Evolutionary conservation across 441 rosid species (phyloP), one percentile per base, ranked within the genome.

Genomic region (Gossypium gossypioides): DNA sequence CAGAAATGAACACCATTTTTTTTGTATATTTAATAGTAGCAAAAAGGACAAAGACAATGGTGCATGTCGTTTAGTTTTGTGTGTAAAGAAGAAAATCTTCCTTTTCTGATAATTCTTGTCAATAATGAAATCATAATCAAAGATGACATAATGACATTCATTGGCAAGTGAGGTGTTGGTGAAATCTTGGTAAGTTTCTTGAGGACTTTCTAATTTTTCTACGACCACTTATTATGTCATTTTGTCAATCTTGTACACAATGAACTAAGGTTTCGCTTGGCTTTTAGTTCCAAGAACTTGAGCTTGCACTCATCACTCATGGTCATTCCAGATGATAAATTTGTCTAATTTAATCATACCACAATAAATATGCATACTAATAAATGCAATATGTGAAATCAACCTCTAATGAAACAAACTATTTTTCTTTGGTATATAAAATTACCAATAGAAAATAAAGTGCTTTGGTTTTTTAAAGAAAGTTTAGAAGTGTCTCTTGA

Each of bases 61-160:
- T 32, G 7, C 8, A 2, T 48, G n/a, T 48, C 1, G 4, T 48
- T 48, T 48, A 48, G 15, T 48, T 16, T 16, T 6, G 9, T 89
- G 86, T 24, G 90, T 87, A 13, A 88, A 74, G 87, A 88, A 86
- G 82, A 83, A 83, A 68, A 88, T 88, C 76, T 86, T 88, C 87
- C 86, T 86, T 73, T 86, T 86, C 83, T 86, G 89, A 85, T 86
- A 82, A 69, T 88, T 83, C 81, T 88, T 89, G 2, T 73, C 52
- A n/a, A 89, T 85, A 29, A 74, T 80, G 86, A 82, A 88, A 72
- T 86, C 84, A 1, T 85, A 85, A 68, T 86, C 92, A 12, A 74
- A 86, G 68, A 88, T 87, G 15, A 90, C 86, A 25, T 84, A 88
- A 27, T 89, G 89, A 24, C 92, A 88, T 24, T 88, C 89, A 40